Percentiles rank a stretch among this genome's conserved stretches.
Evolutionary conservation across 2,329 filamentous ascomycete species (phyloP).

Genomic region (Fusarium sp.): DNA sequence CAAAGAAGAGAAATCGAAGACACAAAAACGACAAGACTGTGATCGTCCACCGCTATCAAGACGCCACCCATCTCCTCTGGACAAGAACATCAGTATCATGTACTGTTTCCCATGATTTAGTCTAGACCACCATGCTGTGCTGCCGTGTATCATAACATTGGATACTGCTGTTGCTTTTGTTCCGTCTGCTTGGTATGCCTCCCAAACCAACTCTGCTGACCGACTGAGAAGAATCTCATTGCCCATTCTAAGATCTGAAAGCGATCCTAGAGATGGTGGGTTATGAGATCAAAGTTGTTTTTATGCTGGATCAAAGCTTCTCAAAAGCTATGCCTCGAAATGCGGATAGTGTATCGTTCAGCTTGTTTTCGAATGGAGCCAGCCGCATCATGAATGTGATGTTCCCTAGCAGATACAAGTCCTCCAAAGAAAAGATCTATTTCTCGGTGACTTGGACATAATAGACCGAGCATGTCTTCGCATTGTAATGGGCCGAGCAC

Average conservation of each 20-base stretch:
- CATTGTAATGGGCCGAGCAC: no score
- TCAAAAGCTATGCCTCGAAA: not conserved
- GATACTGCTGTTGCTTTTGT: not conserved
- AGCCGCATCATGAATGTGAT: not conserved
- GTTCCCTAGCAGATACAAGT: not conserved
- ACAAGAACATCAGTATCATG: not conserved
- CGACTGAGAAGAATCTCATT: not conserved
- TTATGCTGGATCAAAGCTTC: not conserved
- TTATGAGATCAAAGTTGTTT: not conserved
- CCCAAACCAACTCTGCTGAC: not conserved
- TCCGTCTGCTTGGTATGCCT: not conserved
- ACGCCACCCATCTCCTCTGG: not conserved
- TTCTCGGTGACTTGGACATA: not conserved
- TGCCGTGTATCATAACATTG: not conserved
- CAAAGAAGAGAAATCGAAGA: not conserved
- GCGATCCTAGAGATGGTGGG: no score
- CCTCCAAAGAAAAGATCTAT: not conserved
- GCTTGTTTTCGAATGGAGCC: not conserved
- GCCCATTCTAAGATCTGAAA: not conserved
- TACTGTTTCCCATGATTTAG: slow-evolving; percentile 9
- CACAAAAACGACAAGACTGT: not conserved
- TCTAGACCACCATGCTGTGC: not conserved
- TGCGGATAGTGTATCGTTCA: not conserved
- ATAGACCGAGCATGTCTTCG: not conserved
- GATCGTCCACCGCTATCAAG: not conserved